Evolutionary conservation across 768 basidiomycete genomes (phyloP).

Genomic region (Myochromella boudieri): DNA sequence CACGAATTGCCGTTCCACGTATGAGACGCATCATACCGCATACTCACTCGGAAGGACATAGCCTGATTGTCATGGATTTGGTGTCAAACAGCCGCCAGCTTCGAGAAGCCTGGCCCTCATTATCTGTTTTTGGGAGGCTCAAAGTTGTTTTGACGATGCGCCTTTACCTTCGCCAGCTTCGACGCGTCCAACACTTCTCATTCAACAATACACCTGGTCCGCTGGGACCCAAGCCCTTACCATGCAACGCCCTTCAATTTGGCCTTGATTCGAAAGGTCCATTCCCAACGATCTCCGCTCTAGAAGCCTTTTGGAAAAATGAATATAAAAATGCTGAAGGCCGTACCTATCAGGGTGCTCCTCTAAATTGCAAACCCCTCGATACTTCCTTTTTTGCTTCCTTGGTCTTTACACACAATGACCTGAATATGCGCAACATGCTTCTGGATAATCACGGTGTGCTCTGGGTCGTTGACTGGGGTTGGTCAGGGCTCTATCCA

Average conservation of each 20-base stretch:
- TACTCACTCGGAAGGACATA: background rate
- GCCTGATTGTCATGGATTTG: background rate
- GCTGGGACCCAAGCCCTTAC: background rate
- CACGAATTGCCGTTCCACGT: background rate
- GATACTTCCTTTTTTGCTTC: background rate
- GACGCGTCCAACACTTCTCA: background rate
- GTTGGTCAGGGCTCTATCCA: slow-evolving; percentile 16
- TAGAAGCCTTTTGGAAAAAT: background rate
- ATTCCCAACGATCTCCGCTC: background rate
- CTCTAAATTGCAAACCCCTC: background rate
- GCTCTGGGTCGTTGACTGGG: slow-evolving; percentile 22
- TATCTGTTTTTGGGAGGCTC: background rate
- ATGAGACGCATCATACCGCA: background rate
- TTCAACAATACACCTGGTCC: background rate
- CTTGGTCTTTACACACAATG: slow-evolving; percentile 12
- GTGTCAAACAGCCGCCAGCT: background rate
- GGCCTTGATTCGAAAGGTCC: background rate
- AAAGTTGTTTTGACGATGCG: background rate
- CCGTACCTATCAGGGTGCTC: background rate
- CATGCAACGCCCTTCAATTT: background rate
- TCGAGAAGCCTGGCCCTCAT: background rate
- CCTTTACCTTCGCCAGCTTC: background rate
- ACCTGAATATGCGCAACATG: slow-evolving; percentile 17
- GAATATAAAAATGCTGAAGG: background rate
- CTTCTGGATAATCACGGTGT: slow-evolving; percentile 9